A percentile compares a stretch with the other conserved stretches of the same genome.
Evolutionary conservation across 2,329 filamentous ascomycete genomes (phyloP).

Genomic region (Sarocladium oryzae): DNA sequence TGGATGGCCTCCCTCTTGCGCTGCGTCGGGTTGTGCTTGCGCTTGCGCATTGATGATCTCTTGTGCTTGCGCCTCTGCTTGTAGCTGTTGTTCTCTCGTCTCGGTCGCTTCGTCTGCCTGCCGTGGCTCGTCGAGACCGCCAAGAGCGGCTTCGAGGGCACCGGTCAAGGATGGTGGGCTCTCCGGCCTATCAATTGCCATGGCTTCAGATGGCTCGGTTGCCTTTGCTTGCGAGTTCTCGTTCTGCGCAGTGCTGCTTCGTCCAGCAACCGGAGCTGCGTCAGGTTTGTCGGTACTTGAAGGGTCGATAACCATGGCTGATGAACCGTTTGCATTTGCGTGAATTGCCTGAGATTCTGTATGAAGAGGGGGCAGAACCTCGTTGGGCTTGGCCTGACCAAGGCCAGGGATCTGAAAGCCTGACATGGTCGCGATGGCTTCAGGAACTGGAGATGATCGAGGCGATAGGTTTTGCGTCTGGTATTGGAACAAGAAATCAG

Average conservation of each 20-base stretch:
- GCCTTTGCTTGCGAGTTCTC: background rate
- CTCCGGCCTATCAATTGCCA: constrained; percentile 29
- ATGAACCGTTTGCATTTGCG: constrained; percentile 22
- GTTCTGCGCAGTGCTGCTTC: background rate
- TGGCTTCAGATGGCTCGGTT: constrained; percentile 21
- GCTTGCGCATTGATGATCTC: constrained; percentile 8
- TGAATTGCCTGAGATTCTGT: constrained; percentile 17
- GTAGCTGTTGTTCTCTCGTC: background rate
- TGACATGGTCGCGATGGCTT: constrained; percentile 24
- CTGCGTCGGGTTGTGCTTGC: constrained; percentile 7
- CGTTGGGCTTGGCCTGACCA: constrained; percentile 36
- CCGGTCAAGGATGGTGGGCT: constrained; percentile 32
- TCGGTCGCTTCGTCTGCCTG: constrained; percentile 11
- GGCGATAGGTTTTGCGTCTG: too few species aligned
- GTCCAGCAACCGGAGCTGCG: background rate
- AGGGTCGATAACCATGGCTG: constrained; percentile 10
- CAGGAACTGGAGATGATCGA: background rate
- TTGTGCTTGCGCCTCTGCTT: background rate
- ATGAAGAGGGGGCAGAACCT: constrained; percentile 31
- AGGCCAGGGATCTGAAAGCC: constrained; percentile 38
- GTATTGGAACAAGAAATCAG: too few species aligned
- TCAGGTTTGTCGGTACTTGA: constrained; percentile 12
- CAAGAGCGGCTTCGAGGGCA: constrained; percentile 38
- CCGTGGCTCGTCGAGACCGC: constrained; percentile 23
- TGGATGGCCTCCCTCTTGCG: constrained; percentile 40